Base-by-base conservation (phyloP, 2,329 filamentous ascomycete species). In the Hypoxylon sp. region DNA sequence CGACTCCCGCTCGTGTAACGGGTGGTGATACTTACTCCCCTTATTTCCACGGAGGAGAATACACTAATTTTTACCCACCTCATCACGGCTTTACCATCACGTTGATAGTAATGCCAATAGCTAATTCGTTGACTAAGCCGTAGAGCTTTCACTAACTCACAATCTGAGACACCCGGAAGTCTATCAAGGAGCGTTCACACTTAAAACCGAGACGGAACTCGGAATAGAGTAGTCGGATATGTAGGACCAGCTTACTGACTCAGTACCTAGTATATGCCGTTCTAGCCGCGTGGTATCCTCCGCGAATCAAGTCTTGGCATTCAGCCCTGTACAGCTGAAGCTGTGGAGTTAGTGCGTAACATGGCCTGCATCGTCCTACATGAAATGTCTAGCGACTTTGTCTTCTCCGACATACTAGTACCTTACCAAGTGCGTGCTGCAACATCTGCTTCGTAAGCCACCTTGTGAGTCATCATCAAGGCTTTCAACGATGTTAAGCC, bases 291-390 rank as follows among this genome's bases (percentile, higher is more conserved):
- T 48, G 34, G 38, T 25, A 32, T 28, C 34, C 34, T 45, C 30
- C n/a, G 38, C 45, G 43, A 30, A 57, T 45, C 45, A 60, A 46
- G 45, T 14, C 38, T 58, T 57, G 56, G 53, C 61, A 55, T 46
- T 62, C 60, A 63, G 51, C 63, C 55, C 60, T 67, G 63, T 52
- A 23, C 23, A 64, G 19, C 63, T 45, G 36, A 63, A 65, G 65
- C 48, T 50, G 58, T 59, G 62, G 65, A 62, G 56, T 25, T 48
- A 38, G 28, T 17, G 43, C 41, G 36, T 53, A 51, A 61, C 34
- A 30, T 21, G 19, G n/a, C 17, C 21, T 11, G 57, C 45, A 60
- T 30, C 25, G 46, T 60, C 49, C 36, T 60, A 45, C 30, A 48
- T 30, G 34, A 25, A 30, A 52, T 52, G 34, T n/a, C 23, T 34